These are phyloP conservation scores for Eimeria acervulina DNA, from an alignment of 169 alveolate genomes.

Conservation along the genomic window DNA sequence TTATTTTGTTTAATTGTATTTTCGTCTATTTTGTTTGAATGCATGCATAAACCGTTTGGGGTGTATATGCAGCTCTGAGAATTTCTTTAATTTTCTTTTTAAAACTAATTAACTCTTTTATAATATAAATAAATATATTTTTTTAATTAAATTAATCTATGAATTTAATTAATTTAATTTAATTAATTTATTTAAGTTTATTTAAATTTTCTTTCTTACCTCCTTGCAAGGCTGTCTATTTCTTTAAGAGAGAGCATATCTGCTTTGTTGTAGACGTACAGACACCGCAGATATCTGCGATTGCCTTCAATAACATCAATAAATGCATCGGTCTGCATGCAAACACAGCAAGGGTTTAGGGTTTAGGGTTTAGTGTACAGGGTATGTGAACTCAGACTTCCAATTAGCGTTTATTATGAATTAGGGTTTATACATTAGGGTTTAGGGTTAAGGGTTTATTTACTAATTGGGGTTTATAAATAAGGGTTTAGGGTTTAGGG, in stretches of 20 bases:
- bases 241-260: constrained; percentile 74
- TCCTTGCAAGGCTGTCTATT: constrained; percentile 77
- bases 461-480: too few relatives aligned
- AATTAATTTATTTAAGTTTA: too few relatives aligned
- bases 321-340: constrained; percentile 93
- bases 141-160: too few relatives aligned
- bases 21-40: too few relatives aligned
- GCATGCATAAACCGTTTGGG: too few relatives aligned
- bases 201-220: background rate
- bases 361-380: background rate
- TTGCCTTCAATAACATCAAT: constrained; percentile 99
- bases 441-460: background rate
- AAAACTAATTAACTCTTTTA: too few relatives aligned
- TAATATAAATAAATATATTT: too few relatives aligned
- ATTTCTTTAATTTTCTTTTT: too few relatives aligned
- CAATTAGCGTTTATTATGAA: background rate
- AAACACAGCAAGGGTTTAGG: background rate
- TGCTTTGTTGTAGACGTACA: constrained; percentile 96
- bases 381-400: background rate
- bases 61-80: too few relatives aligned
- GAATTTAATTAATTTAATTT: too few relatives aligned
- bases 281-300: constrained; percentile 94
- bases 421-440: too few relatives aligned
- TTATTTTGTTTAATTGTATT: too few relatives aligned
- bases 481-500: constrained; percentile 38